A percentile compares a stretch with the other conserved stretches of the same genome.
Conservation (phyloP, 345 rosid genomes). For the Gossypium stocksii region DNA sequence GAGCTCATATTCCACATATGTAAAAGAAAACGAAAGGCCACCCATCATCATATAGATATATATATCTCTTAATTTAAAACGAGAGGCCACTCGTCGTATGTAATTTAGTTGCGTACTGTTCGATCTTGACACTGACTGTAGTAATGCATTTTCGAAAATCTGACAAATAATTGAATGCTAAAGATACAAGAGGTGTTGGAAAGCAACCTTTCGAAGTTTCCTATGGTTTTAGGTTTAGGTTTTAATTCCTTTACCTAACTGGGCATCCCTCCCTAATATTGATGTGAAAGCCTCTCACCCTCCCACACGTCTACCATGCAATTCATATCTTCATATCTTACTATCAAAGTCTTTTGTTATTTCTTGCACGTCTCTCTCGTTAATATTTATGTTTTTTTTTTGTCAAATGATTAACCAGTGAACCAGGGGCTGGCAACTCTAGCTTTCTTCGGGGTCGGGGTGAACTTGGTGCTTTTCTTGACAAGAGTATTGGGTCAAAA, state of each 20-base stretch:
- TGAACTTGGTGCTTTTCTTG: conserved; percentile 88
- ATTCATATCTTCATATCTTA: neutral
- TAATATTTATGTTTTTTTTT: neutral
- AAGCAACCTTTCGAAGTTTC: neutral
- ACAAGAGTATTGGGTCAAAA: conserved; percentile 87
- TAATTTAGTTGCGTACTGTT: neutral
- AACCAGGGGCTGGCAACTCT: conserved; percentile 96
- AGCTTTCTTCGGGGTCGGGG: conserved; percentile 98
- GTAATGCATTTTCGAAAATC: too few relatives aligned
- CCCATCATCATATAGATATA: neutral
- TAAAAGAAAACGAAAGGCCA: neutral
- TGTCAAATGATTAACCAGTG: conserved; percentile 37
- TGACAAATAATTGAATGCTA: neutral
- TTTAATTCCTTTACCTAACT: neutral
- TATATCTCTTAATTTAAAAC: neutral
- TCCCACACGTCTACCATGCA: neutral
- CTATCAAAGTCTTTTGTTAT: neutral
- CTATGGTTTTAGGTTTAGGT: neutral
- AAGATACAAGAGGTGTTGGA: neutral
- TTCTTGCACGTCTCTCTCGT: neutral
- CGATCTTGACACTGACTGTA: neutral
- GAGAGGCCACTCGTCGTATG: neutral
- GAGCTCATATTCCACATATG: neutral
- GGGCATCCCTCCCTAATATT: neutral
- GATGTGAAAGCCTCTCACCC: neutral